phyloP scores from a whole-genome alignment of 2,329 filamentous ascomycete genomes.

The Curvularia sp. region DNA sequence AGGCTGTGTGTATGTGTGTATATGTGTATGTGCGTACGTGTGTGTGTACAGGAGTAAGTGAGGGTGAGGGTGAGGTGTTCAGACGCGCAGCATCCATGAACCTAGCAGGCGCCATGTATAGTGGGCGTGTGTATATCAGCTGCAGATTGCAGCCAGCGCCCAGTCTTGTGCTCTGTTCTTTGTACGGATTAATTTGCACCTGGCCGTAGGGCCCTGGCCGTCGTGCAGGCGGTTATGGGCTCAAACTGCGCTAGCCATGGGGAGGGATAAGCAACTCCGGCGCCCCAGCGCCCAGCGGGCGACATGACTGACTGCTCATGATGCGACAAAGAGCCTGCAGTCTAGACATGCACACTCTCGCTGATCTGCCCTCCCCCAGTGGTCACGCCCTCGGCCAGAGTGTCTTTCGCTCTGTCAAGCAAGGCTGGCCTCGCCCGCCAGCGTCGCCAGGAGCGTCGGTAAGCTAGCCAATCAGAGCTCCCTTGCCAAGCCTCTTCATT shows the following conservation, averaged over 20 bases:
- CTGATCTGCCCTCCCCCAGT: neutral
- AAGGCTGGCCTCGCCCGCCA: too few species aligned
- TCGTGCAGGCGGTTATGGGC: conserved; percentile 29
- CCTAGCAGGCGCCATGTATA: too few species aligned
- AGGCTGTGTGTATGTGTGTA: neutral
- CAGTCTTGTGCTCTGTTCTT: conserved; percentile 9
- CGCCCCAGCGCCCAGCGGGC: neutral
- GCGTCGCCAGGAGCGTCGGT: neutral
- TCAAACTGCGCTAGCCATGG: conserved; percentile 32
- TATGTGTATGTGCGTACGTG: neutral
- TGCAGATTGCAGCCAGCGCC: conserved; percentile 14
- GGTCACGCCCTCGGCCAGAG: neutral
- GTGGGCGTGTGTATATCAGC: neutral
- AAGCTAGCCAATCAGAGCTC: conserved; percentile 25
- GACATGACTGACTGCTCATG: neutral
- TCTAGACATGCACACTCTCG: neutral
- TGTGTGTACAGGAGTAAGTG: neutral
- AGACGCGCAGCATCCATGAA: too few species aligned
- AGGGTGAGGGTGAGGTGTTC: neutral
- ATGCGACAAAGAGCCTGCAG: conserved; percentile 1
- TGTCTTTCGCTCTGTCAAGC: neutral
- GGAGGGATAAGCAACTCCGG: conserved; percentile 5
- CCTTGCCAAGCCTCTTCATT: conserved; percentile 23
- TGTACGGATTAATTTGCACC: conserved; percentile 28
- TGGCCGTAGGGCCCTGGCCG: conserved; percentile 21